Percentiles rank a stretch among this genome's conserved stretches.
These are phyloP conservation scores for Candida nonsorbophila DNA, from an alignment of 805 yeast genomes.

Conservation along the genomic window DNA sequence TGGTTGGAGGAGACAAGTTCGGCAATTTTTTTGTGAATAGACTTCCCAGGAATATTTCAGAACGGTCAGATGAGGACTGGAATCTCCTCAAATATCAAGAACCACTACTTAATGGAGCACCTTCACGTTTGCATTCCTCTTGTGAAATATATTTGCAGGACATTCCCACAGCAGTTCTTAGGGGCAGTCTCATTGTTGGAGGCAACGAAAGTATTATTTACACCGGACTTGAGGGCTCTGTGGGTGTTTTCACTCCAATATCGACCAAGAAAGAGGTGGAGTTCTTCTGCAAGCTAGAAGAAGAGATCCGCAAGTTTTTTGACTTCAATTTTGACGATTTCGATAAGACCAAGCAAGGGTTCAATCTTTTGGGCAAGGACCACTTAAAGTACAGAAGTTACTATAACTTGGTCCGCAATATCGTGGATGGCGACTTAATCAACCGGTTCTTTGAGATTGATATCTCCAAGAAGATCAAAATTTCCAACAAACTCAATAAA, in stretches of 20 bases:
- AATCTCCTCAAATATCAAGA: conserved; percentile 24
- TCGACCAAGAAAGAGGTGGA: conserved; percentile 55
- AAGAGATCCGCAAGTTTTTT: conserved; percentile 28
- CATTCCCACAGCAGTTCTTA: conserved; percentile 56
- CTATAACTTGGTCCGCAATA: conserved; percentile 71
- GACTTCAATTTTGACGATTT: conserved; percentile 20
- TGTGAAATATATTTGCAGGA: conserved; percentile 69
- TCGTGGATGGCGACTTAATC: conserved; percentile 85
- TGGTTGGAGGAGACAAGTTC: conserved; percentile 80
- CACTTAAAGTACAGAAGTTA: conserved; percentile 67
- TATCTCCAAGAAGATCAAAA: conserved; percentile 25
- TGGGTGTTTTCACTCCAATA: conserved; percentile 72
- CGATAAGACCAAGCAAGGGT: conserved; percentile 12
- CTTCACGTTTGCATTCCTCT: conserved; percentile 43
- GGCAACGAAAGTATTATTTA: conserved; percentile 64
- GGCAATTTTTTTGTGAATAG: conserved; percentile 75
- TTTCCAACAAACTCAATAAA: conserved; percentile 41
- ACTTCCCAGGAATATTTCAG: conserved; percentile 45
- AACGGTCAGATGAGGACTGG: conserved; percentile 47
- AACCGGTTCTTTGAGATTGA: conserved; percentile 46
- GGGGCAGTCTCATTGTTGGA: conserved; percentile 50
- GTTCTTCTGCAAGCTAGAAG: conserved; percentile 53
- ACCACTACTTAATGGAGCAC: conserved; percentile 42
- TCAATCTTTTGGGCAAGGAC: conserved; percentile 57
- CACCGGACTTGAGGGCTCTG: conserved; percentile 74